phyloP scores from a whole-genome alignment of 2,329 filamentous ascomycete genomes.

The Celoporthe dispersa region DNA sequence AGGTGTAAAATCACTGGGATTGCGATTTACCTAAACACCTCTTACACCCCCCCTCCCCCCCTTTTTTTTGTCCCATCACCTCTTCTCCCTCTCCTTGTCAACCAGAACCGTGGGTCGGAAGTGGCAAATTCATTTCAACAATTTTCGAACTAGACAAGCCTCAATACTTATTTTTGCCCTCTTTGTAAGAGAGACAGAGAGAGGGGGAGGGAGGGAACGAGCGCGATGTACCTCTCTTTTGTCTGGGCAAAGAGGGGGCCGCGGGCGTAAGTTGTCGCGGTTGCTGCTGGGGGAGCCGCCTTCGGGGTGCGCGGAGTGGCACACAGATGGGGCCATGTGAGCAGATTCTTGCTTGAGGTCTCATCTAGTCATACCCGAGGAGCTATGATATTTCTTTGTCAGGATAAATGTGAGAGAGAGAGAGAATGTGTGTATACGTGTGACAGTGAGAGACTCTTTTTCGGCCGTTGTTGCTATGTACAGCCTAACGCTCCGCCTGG shows the following conservation, averaged over 20 bases:
- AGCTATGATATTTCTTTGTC: neutral
- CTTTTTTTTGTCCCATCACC: too few species aligned
- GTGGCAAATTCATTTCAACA: neutral
- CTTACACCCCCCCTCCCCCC: neutral
- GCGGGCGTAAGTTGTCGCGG: neutral
- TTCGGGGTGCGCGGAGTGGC: constrained; percentile 3
- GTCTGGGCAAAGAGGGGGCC: neutral
- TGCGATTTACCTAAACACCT: neutral
- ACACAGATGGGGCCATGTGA: neutral
- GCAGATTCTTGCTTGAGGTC: neutral
- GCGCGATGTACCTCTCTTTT: neutral
- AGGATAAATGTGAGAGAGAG: neutral
- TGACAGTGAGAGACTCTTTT: neutral
- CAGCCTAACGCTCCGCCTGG: too few species aligned
- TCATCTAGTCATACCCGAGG: neutral
- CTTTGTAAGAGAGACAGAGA: neutral
- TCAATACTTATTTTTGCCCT: too few species aligned
- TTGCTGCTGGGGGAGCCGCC: neutral
- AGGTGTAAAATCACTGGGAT: neutral
- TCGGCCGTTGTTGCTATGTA: too few species aligned
- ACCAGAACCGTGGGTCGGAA: neutral
- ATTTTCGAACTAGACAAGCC: too few species aligned
- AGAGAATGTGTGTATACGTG: neutral
- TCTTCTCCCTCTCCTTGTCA: neutral
- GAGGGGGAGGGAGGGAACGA: too few species aligned